These are phyloP conservation scores for Fragaria nilgerrensis DNA, from an alignment of 306 rosid genomes.

Conservation along the genomic window DNA sequence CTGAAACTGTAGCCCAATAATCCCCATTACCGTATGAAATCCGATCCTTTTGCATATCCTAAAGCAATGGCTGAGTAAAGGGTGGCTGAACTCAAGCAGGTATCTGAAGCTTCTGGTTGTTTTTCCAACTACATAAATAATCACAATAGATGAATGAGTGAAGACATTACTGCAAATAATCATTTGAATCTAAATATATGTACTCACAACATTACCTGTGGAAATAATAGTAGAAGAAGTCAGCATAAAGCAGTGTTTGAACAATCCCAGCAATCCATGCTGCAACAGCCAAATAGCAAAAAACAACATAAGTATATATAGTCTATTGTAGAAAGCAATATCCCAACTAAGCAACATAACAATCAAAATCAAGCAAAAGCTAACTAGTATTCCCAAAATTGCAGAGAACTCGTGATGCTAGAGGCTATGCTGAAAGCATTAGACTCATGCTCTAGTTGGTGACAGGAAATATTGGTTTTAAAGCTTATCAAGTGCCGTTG, in stretches of 20 bases:
- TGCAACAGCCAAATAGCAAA: constrained; percentile 36
- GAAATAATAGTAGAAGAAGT: constrained; percentile 89
- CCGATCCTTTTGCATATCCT: not conserved
- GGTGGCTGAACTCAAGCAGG: constrained; percentile 55
- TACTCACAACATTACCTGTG: constrained; percentile 46
- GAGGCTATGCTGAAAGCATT: not conserved
- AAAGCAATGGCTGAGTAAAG: not conserved
- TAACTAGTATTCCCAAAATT: not conserved
- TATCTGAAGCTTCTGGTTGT: constrained; percentile 75
- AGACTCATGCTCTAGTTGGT: not conserved
- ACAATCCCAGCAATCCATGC: constrained; percentile 87
- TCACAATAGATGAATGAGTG: constrained; percentile 11
- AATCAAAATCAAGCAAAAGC: not conserved
- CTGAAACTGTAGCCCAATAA: not conserved
- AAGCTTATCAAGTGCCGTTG: not conserved
- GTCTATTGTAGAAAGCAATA: not conserved
- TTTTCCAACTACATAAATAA: constrained; percentile 72
- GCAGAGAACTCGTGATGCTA: not conserved
- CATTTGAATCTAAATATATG: not conserved
- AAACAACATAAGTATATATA: not conserved
- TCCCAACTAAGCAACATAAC: not conserved
- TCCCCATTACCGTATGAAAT: not conserved
- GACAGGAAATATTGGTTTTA: not conserved
- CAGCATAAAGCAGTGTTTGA: constrained; percentile 83
- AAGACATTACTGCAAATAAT: constrained; percentile 7